These are phyloP conservation scores for Phialophora chinensis DNA, from an alignment of 2,329 filamentous ascomycete genomes.

Conservation along the genomic window DNA sequence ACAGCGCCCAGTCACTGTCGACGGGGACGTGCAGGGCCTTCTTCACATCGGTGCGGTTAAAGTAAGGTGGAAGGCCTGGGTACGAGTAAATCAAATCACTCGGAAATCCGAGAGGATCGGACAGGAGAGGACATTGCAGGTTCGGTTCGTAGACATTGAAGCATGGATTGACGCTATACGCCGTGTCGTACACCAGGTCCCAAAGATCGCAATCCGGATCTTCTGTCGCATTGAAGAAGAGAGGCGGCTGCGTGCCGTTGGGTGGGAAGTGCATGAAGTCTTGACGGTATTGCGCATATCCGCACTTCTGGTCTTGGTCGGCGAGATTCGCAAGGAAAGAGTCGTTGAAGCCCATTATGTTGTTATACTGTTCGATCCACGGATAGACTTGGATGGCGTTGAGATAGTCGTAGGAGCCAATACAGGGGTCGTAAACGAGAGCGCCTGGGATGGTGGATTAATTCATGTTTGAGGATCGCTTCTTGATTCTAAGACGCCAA, in stretches of 20 bases:
- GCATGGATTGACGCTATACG: constrained; percentile 67
- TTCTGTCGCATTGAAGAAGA: constrained; percentile 31
- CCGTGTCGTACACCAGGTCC: constrained; percentile 43
- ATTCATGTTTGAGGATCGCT: neutral
- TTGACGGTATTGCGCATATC: constrained; percentile 33
- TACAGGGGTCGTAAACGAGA: constrained; percentile 35
- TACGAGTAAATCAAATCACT: constrained; percentile 68
- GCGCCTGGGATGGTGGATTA: constrained; percentile 18
- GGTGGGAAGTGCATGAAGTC: constrained; percentile 35
- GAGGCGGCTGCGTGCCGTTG: constrained; percentile 32
- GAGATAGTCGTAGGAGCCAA: constrained; percentile 30
- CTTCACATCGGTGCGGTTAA: constrained; percentile 73
- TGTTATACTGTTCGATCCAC: constrained; percentile 34
- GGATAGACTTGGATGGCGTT: constrained; percentile 28
- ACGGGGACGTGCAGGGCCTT: constrained; percentile 67
- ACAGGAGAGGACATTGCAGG: constrained; percentile 72
- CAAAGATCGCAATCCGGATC: constrained; percentile 33
- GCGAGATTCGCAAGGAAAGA: constrained; percentile 29
- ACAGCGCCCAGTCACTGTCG: constrained; percentile 30
- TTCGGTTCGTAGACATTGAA: constrained; percentile 77
- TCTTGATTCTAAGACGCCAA: neutral
- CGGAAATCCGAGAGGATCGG: constrained; percentile 73
- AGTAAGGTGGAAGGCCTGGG: constrained; percentile 67
- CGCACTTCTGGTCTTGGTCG: constrained; percentile 29
- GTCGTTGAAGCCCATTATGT: constrained; percentile 35